Percentiles rank a stretch among this genome's conserved stretches.
Evolutionary conservation across 2,329 filamentous ascomycete genomes (phyloP).

Genomic region (Lachnellula suecica): DNA sequence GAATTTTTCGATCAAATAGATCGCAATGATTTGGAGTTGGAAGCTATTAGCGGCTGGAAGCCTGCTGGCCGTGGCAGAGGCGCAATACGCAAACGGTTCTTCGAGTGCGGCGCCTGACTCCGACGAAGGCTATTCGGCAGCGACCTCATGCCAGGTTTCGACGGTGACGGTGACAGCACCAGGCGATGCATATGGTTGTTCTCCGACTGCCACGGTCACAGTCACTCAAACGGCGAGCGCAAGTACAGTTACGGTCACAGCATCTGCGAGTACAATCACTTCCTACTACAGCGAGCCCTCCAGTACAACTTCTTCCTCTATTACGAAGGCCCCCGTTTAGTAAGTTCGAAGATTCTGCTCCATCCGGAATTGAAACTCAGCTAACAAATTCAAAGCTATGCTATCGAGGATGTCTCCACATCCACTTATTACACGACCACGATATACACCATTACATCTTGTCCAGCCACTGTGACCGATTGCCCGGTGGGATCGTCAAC

Average conservation of each 20-base stretch:
- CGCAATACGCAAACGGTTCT: conserved; percentile 5
- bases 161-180: background rate
- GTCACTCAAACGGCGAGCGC: conserved; percentile 4
- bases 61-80: conserved; percentile 18
- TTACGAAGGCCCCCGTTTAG: background rate
- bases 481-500: background rate
- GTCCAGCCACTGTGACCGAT: conserved; percentile 5
- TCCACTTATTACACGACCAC: conserved; percentile 11
- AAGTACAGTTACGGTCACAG: background rate
- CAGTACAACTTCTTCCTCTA: background rate
- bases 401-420: background rate
- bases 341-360: no score
- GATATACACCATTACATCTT: conserved; percentile 8
- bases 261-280: background rate
- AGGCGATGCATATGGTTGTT: background rate
- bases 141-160: background rate
- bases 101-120: background rate
- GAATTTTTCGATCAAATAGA: conserved; percentile 1
- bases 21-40: conserved; percentile 17
- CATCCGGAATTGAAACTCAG: no score
- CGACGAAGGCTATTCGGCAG: no score
- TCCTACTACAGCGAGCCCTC: background rate
- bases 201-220: background rate
- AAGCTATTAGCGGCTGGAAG: conserved; percentile 17
- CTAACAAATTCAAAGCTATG: background rate